These are phyloP conservation scores for Penicillium odoratum DNA, from an alignment of 495 filamentous ascomycete species.

Conservation along the genomic window DNA sequence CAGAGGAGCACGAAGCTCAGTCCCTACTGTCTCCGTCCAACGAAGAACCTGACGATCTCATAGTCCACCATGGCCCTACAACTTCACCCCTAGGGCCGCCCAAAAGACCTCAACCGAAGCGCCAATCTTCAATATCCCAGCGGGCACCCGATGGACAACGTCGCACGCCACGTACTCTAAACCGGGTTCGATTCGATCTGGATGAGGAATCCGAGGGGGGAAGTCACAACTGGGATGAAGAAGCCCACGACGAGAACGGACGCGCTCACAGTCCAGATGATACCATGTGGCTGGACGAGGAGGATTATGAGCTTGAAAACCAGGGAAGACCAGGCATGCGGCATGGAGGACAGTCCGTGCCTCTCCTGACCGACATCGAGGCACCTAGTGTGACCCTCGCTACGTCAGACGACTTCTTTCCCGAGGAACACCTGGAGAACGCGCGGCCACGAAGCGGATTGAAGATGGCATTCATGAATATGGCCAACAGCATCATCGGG, in stretches of 20 bases:
- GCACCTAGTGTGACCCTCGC: slow-evolving; percentile 87
- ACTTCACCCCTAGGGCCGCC: slow-evolving; percentile 19
- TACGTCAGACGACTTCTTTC: slow-evolving; percentile 56
- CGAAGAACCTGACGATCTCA: slow-evolving; percentile 29
- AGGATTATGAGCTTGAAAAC: slow-evolving; percentile 49
- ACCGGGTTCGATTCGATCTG: slow-evolving; percentile 89
- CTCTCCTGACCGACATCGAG: slow-evolving; percentile 82
- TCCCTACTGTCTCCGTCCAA: slow-evolving; percentile 28
- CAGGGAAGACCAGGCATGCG: slow-evolving; percentile 22
- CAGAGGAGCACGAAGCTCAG: slow-evolving; percentile 30
- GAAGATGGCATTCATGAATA: slow-evolving; percentile 89
- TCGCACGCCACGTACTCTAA: slow-evolving; percentile 72
- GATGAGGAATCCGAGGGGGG: slow-evolving; percentile 35
- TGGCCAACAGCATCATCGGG: slow-evolving; percentile 98
- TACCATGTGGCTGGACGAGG: slow-evolving; percentile 54
- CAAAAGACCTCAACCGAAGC: slow-evolving; percentile 20
- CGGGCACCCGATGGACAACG: slow-evolving; percentile 45
- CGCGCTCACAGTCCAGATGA: slow-evolving; percentile 45
- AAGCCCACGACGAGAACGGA: slow-evolving; percentile 38
- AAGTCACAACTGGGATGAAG: slow-evolving; percentile 36
- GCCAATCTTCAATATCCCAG: slow-evolving; percentile 48
- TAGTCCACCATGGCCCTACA: slow-evolving; percentile 23
- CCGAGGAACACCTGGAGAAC: slow-evolving; percentile 59
- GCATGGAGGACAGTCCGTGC: slow-evolving; percentile 54
- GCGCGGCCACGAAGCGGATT: slow-evolving; percentile 66